Base-by-base conservation (phyloP, 2,329 filamentous ascomycete genomes). In the Nemania abortiva region DNA sequence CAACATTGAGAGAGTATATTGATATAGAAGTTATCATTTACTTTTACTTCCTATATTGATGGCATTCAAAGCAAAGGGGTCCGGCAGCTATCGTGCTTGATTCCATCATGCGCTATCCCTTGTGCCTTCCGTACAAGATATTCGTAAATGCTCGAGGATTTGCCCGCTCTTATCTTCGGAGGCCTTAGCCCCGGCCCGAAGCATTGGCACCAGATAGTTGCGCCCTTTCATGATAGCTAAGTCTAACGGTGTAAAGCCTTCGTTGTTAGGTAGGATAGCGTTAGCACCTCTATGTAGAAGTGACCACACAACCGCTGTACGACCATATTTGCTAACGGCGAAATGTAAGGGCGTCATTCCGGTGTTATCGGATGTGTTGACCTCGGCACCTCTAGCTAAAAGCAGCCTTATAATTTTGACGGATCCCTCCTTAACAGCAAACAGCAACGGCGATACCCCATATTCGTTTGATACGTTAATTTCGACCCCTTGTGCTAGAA, bases 271-370 rank as follows among this genome's bases (percentile, higher is more conserved):
- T 31, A 22, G 6, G 18, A 34, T 11, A 11, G 34, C 13, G 5
- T 54, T 13, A 13, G 52, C 58, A 29, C 58, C 58, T 52, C 20
- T 10, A 50, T 11, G 15, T 10, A 47, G 18, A 49, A 59, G 56
- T 22, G 29, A 3, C 34, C 27, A 7, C 6, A 56, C 31, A 22
- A 27, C 15, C 6, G 24, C 54, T 22, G 11, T 22, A 20, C 1
- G 11, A 11, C 18, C 9, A 0, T 3, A 3, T 15, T 42, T 42
- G 13, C 3, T 11, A 42, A 9, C 31, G 31, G 37, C 37, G 13
- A 42, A 10, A 6, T 3, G 3, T 42, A 42, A 15, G 3, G 37
- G 37, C 11, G 37, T 13, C 37, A 42, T 42, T 6, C 37, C 37
- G 13, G 31, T 34, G 9, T 34, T 18, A 18, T 60, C 47, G 13